These are phyloP conservation scores for Hericium rajendrae DNA, from an alignment of 768 basidiomycete genomes.

Conservation along the genomic window DNA sequence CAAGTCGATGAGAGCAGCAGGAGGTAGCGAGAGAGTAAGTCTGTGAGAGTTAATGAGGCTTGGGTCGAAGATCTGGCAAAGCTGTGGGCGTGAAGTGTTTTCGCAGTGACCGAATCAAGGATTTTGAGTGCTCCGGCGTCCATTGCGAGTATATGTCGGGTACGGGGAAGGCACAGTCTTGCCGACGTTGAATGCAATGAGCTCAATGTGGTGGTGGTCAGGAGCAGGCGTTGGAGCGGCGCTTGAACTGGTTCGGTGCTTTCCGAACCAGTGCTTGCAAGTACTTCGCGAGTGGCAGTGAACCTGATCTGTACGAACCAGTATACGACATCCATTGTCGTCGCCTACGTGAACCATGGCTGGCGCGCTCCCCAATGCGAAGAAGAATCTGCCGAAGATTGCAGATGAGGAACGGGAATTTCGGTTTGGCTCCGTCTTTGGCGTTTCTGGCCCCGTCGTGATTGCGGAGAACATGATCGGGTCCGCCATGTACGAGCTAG, in stretches of 20 bases:
- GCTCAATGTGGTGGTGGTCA: slow-evolving; percentile 16
- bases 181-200: slow-evolving; percentile 12
- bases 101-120: slow-evolving; percentile 56
- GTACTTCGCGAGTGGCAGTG: too few species aligned
- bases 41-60: slow-evolving; percentile 61
- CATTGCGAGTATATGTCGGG: slow-evolving; percentile 24
- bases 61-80: slow-evolving; percentile 72
- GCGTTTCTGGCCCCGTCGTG: slow-evolving; percentile 97
- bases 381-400: slow-evolving; percentile 79
- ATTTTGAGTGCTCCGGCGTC: slow-evolving; percentile 48
- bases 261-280: not conserved
- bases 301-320: too few species aligned
- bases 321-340: too few species aligned
- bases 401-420: slow-evolving; percentile 86
- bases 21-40: slow-evolving; percentile 69
- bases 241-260: slow-evolving; percentile 5
- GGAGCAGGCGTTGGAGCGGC: slow-evolving; percentile 14
- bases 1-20: slow-evolving; percentile 54
- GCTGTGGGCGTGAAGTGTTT: slow-evolving; percentile 66
- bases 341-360: slow-evolving; percentile 48
- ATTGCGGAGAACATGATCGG: slow-evolving; percentile 95
- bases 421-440: slow-evolving; percentile 80
- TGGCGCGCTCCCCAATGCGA: slow-evolving; percentile 87
- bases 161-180: not conserved
- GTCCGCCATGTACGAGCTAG: slow-evolving; percentile 96